phyloP scores from a whole-genome alignment of 2,329 filamentous ascomycete genomes.

The Sclerotinia spermophila region DNA sequence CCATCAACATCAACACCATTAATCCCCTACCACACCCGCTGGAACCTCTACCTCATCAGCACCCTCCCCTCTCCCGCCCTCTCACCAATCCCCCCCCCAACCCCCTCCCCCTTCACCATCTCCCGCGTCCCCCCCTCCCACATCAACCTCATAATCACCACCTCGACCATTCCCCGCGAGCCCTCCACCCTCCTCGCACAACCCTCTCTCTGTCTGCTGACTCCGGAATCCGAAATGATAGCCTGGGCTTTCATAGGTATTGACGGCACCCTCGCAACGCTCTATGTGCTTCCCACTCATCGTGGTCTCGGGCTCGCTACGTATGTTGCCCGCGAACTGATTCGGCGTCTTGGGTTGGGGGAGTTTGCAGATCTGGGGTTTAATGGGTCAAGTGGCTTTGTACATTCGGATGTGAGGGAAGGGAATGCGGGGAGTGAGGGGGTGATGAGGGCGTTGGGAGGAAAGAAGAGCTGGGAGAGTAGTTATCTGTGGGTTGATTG shows the following conservation, averaged over 20 bases:
- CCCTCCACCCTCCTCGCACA: constrained; percentile 27
- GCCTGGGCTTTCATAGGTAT: constrained; percentile 36
- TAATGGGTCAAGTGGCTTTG: constrained; percentile 32
- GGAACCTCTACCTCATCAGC: not conserved
- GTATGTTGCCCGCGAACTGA: constrained; percentile 27
- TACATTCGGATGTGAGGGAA: constrained; percentile 34
- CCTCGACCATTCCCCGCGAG: constrained; percentile 31
- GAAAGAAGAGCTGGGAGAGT: constrained; percentile 21
- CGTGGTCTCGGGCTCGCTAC: constrained; percentile 33
- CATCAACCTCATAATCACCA: constrained; percentile 32
- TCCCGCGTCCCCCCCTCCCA: constrained; percentile 30
- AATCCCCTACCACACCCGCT: constrained; percentile 11
- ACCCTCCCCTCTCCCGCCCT: not conserved
- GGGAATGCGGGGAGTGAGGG: constrained; percentile 35
- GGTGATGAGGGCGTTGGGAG: constrained; percentile 34
- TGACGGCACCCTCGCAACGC: constrained; percentile 31
- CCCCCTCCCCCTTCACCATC: constrained; percentile 26
- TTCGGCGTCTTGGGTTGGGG: constrained; percentile 25
- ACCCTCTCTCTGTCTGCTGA: constrained; percentile 31
- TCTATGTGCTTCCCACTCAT: constrained; percentile 33
- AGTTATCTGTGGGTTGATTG: constrained; percentile 33
- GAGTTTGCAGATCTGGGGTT: constrained; percentile 32
- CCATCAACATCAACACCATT: constrained; percentile 20
- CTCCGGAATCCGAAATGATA: constrained; percentile 22
- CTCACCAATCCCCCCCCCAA: constrained; percentile 13